Percentiles rank a stretch among this genome's conserved stretches.
phyloP scores from a whole-genome alignment of 139 green algal species.

The Tetraselmis striata region DNA sequence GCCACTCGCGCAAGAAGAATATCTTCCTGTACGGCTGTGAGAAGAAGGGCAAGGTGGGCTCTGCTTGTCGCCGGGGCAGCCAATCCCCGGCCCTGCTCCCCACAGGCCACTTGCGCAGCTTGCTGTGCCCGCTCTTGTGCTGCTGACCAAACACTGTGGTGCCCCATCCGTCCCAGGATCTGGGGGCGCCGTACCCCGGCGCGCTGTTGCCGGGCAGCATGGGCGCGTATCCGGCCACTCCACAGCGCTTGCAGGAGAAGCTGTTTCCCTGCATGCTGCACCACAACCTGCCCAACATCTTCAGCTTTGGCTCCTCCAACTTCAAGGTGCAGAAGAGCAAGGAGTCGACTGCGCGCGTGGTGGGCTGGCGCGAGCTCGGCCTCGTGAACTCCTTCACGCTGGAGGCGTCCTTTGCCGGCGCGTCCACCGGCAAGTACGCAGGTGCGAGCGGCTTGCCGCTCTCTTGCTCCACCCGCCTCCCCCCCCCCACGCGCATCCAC shows the following conservation, averaged over 20 bases:
- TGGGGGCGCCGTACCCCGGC: conserved; percentile 3
- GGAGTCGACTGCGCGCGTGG: conserved; percentile 55
- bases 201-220: conserved; percentile 3
- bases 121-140: neutral
- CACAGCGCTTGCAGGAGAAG: conserved; percentile 27
- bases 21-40: conserved; percentile 73
- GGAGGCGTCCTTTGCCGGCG: neutral
- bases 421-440: neutral
- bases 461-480: too few relatives aligned
- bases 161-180: too few relatives aligned
- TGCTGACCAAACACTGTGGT: too few relatives aligned
- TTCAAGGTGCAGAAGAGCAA: conserved; percentile 66
- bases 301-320: conserved; percentile 41
- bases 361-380: conserved; percentile 58
- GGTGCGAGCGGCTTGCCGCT: too few relatives aligned
- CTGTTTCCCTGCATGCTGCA: conserved; percentile 55
- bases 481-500: too few relatives aligned
- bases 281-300: conserved; percentile 46
- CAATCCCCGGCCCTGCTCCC: neutral
- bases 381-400: conserved; percentile 39
- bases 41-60: conserved; percentile 18
- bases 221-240: neutral
- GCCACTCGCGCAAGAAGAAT: conserved; percentile 59
- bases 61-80: neutral
- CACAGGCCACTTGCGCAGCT: neutral